Evolutionary conservation across 768 basidiomycete species (phyloP).

Genomic region (Termitomyces sp.): DNA sequence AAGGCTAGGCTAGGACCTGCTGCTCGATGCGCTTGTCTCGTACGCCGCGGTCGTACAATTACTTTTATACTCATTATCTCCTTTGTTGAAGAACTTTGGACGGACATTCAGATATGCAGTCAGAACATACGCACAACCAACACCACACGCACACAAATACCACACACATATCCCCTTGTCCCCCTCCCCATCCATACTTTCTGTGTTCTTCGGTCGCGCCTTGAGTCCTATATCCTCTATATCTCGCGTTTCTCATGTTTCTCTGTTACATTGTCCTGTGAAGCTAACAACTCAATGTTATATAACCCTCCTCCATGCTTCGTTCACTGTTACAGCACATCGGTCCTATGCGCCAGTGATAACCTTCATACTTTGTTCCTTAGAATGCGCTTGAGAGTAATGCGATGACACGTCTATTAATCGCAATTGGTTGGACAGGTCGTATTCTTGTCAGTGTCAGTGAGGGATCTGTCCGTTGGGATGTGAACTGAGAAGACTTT

Average conservation of each 20-base stretch:
- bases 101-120: conserved; percentile 26
- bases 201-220: conserved; percentile 3
- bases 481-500: too few species aligned
- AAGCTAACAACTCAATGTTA: conserved; percentile 20
- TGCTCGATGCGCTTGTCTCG: conserved; percentile 13
- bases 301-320: conserved; percentile 9
- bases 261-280: conserved; percentile 10
- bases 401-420: not conserved
- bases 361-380: conserved; percentile 2
- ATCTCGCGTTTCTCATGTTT: conserved; percentile 7
- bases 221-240: conserved; percentile 2
- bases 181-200: conserved; percentile 14
- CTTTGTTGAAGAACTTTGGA: conserved; percentile 23
- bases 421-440: not conserved
- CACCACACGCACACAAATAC: conserved; percentile 6
- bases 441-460: not conserved
- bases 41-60: conserved; percentile 17
- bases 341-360: not conserved
- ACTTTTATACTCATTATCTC: conserved; percentile 17
- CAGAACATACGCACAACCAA: conserved; percentile 12
- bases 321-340: not conserved
- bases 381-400: conserved; percentile 4
- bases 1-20: conserved; percentile 14
- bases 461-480: too few species aligned
- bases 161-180: conserved; percentile 13